Conservation (phyloP, 2,329 filamentous ascomycete genomes). For the Aphanocladium album region DNA sequence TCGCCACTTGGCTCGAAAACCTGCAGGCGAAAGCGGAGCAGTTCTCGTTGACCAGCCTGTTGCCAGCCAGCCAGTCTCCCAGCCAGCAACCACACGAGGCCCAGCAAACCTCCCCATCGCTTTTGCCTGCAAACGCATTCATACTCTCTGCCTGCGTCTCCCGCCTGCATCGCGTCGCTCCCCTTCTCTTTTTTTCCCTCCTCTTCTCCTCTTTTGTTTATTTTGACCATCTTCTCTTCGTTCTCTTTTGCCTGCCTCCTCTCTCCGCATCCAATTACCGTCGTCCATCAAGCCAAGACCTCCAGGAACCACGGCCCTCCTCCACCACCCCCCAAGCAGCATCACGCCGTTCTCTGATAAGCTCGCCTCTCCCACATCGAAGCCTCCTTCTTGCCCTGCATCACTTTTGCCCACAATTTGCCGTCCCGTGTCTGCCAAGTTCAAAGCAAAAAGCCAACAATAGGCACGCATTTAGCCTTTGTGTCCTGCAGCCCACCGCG, state of each 20-base stretch:
- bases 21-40: conserved; percentile 7
- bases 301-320: neutral
- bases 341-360: neutral
- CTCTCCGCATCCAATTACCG: neutral
- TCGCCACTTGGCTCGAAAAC: neutral
- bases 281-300: neutral
- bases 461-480: conserved; percentile 1
- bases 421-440: conserved; percentile 7
- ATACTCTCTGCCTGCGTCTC: neutral
- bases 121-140: neutral
- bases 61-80: neutral
- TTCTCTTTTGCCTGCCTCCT: neutral
- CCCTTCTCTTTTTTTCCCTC: neutral
- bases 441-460: neutral
- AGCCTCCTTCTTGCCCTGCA: neutral
- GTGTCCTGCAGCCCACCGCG: neutral
- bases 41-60: too few relatives aligned
- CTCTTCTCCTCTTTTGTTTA: neutral
- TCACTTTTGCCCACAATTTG: neutral
- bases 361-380: conserved; percentile 1
- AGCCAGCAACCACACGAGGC: neutral
- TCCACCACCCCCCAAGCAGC: neutral
- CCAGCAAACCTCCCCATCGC: too few relatives aligned
- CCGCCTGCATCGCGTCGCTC: neutral
- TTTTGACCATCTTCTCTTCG: neutral